These are phyloP conservation scores for Bacidia rubella DNA, from an alignment of 495 filamentous ascomycete genomes.

Conservation along the genomic window DNA sequence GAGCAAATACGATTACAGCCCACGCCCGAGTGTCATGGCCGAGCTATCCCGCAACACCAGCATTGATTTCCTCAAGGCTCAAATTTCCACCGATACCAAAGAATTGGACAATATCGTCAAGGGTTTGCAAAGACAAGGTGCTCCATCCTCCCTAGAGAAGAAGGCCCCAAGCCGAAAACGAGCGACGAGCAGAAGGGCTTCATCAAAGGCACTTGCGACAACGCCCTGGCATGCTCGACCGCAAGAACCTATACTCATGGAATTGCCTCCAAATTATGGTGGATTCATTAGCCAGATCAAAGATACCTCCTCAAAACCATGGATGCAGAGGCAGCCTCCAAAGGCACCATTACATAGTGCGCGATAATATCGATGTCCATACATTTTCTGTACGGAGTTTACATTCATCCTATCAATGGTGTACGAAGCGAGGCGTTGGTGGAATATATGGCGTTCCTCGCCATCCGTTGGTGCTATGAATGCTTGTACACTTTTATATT, in stretches of 20 bases:
- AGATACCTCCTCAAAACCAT: conserved; percentile 3
- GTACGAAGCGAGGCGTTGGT: conserved; percentile 4
- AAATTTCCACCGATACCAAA: conserved; percentile 62
- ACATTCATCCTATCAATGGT: background rate
- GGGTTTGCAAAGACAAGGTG: conserved; percentile 27
- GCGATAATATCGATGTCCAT: background rate
- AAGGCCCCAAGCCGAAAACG: conserved; percentile 10
- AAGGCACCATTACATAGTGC: conserved; percentile 4
- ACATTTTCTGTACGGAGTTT: background rate
- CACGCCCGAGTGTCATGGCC: conserved; percentile 69
- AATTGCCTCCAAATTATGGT: conserved; percentile 19
- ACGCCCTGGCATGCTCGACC: conserved; percentile 22
- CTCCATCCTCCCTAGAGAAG: conserved; percentile 9
- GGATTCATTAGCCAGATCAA: conserved; percentile 7
- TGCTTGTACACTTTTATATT: no score
- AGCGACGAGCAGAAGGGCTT: background rate
- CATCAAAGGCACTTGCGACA: conserved; percentile 16
- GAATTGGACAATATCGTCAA: conserved; percentile 64
- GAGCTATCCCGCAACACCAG: conserved; percentile 39
- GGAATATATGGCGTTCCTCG: no score
- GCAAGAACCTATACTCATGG: conserved; percentile 36
- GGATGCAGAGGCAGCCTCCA: conserved; percentile 3
- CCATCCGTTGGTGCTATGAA: no score
- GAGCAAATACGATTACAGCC: conserved; percentile 48
- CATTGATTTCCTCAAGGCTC: conserved; percentile 60